Evolutionary conservation across 305 asterid genomes (phyloP).

Genomic region (Fraxinus angustifolia): DNA sequence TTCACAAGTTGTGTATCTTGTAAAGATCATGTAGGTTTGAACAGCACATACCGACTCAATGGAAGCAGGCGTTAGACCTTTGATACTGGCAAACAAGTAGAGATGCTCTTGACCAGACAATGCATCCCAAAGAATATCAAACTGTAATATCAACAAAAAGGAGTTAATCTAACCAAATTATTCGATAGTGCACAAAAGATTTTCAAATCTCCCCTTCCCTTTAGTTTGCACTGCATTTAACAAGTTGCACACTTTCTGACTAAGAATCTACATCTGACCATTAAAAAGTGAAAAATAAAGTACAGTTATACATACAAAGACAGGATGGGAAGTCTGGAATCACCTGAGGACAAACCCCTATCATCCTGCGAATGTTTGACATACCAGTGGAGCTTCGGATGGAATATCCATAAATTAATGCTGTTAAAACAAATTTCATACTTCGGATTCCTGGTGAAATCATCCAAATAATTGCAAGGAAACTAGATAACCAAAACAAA

Average conservation of each 20-base stretch:
- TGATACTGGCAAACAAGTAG: slow-evolving; percentile 78
- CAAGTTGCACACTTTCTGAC: background rate
- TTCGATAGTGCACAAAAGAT: background rate
- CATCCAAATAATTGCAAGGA: slow-evolving; percentile 10
- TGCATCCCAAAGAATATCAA: slow-evolving; percentile 91
- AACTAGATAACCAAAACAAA: slow-evolving; percentile 12
- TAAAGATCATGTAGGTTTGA: slow-evolving; percentile 8
- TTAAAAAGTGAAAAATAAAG: slow-evolving; percentile 6
- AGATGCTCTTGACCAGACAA: slow-evolving; percentile 90
- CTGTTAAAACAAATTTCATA: slow-evolving; percentile 41
- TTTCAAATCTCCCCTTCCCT: slow-evolving; percentile 1
- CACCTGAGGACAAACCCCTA: slow-evolving; percentile 97
- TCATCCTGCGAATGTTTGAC: slow-evolving; percentile 71
- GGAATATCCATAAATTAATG: slow-evolving; percentile 76
- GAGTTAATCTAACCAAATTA: slow-evolving; percentile 10
- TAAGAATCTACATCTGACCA: background rate
- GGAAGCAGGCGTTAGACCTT: slow-evolving; percentile 63
- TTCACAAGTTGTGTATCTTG: background rate
- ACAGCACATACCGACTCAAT: slow-evolving; percentile 44
- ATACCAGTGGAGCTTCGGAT: slow-evolving; percentile 68
- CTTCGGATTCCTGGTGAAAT: slow-evolving; percentile 11
- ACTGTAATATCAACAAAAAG: slow-evolving; percentile 42
- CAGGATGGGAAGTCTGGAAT: slow-evolving; percentile 5
- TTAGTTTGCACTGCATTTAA: slow-evolving; percentile 9
- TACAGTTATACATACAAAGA: background rate